Conservation (phyloP, 495 filamentous ascomycete genomes). For the Aspergillus olivimuriae region DNA sequence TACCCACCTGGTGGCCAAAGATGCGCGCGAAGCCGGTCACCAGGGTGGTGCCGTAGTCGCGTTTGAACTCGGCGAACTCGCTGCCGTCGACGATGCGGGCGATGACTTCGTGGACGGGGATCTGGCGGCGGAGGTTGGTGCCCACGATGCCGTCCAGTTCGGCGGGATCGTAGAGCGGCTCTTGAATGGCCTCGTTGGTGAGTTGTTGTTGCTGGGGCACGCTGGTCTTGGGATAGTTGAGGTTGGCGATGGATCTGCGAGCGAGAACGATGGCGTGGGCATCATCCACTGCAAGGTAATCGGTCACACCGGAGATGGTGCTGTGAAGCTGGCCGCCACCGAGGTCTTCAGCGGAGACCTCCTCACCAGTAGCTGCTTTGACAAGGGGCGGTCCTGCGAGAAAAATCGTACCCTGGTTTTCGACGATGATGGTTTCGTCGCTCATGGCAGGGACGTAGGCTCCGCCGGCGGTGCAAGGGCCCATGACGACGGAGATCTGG, state of each 20-base stretch:
- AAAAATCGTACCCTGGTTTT: slow-evolving; percentile 93
- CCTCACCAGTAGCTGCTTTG: slow-evolving; percentile 93
- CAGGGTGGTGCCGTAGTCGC: slow-evolving; percentile 81
- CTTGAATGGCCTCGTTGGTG: slow-evolving; percentile 34
- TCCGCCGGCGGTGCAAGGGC: slow-evolving; percentile 91
- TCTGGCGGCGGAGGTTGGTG: slow-evolving; percentile 76
- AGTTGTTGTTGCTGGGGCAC: slow-evolving; percentile 17
- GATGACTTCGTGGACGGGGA: slow-evolving; percentile 86
- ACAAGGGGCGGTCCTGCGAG: slow-evolving; percentile 92
- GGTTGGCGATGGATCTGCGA: slow-evolving; percentile 73
- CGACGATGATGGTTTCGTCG: slow-evolving; percentile 94
- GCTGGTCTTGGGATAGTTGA: slow-evolving; percentile 66
- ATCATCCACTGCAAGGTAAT: slow-evolving; percentile 93
- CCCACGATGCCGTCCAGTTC: slow-evolving; percentile 86
- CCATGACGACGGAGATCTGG: slow-evolving; percentile 95
- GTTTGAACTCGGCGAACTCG: slow-evolving; percentile 90
- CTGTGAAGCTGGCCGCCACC: slow-evolving; percentile 91
- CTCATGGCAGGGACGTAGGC: slow-evolving; percentile 97
- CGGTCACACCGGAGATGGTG: slow-evolving; percentile 87
- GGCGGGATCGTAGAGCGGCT: slow-evolving; percentile 74
- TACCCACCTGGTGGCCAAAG: too few relatives aligned
- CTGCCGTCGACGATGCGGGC: slow-evolving; percentile 90
- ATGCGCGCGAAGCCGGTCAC: slow-evolving; percentile 91
- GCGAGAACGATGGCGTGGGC: slow-evolving; percentile 88
- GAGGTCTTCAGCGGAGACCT: slow-evolving; percentile 85